Conservation (phyloP, 1,139 yeast species). For the Diutina rugosa region DNA sequence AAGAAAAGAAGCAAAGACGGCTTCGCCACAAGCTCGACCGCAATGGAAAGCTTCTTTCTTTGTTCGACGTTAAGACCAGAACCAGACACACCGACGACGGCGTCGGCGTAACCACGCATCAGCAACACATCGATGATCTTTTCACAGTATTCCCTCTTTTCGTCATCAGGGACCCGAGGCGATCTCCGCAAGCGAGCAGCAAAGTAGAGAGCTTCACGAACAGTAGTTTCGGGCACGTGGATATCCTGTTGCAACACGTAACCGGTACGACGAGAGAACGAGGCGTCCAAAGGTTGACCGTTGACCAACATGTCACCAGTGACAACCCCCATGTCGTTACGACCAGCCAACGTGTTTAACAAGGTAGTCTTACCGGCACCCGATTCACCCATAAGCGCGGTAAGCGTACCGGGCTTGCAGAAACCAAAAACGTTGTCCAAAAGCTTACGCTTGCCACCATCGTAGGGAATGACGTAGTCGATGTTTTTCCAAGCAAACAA, state of each 20-base stretch:
- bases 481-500: slow-evolving; percentile 75
- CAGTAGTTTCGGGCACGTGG: slow-evolving; percentile 60
- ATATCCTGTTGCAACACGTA: slow-evolving; percentile 78
- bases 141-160: slow-evolving; percentile 61
- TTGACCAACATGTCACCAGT: slow-evolving; percentile 68
- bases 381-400: slow-evolving; percentile 66
- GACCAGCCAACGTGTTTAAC: slow-evolving; percentile 62
- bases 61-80: slow-evolving; percentile 72
- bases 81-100: slow-evolving; percentile 76
- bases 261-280: slow-evolving; percentile 74
- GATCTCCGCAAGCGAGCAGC: slow-evolving; percentile 72
- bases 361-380: slow-evolving; percentile 81
- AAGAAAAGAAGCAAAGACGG: slow-evolving; percentile 70
- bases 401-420: slow-evolving; percentile 50
- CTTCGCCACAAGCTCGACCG: slow-evolving; percentile 81
- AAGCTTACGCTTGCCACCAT: slow-evolving; percentile 44
- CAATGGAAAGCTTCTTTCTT: slow-evolving; percentile 72
- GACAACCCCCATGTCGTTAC: slow-evolving; percentile 69
- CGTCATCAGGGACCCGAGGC: slow-evolving; percentile 32
- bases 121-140: slow-evolving; percentile 56
- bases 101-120: slow-evolving; percentile 66
- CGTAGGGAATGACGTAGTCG: slow-evolving; percentile 54
- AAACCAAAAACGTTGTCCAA: slow-evolving; percentile 67
- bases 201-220: slow-evolving; percentile 63
- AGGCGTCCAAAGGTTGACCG: slow-evolving; percentile 52